Evolutionary conservation across 345 rosid species (phyloP).

Genomic region (Erodium maritimum): DNA sequence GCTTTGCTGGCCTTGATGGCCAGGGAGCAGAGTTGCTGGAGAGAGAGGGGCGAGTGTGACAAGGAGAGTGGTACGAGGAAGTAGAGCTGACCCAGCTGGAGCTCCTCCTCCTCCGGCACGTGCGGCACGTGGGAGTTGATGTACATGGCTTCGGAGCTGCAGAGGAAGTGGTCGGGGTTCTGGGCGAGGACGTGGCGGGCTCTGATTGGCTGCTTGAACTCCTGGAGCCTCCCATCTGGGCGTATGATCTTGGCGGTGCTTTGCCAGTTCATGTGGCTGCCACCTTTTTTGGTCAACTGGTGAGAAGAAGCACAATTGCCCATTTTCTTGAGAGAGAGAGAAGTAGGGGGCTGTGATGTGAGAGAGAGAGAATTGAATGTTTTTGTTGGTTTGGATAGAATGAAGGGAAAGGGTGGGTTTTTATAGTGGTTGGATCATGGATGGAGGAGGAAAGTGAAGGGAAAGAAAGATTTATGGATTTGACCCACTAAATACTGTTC

Average conservation of each 20-base stretch:
- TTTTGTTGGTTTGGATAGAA: too few species aligned
- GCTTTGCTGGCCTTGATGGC: slow-evolving; percentile 26
- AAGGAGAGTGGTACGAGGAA: slow-evolving; percentile 21
- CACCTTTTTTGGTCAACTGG: too few species aligned
- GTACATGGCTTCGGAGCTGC: slow-evolving; percentile 25
- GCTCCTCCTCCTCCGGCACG: slow-evolving; percentile 19
- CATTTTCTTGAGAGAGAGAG: slow-evolving; percentile 13
- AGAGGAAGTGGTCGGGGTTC: slow-evolving; percentile 21
- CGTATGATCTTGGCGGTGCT: slow-evolving; percentile 45
- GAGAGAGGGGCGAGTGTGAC: slow-evolving; percentile 13
- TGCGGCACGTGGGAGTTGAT: slow-evolving; percentile 16
- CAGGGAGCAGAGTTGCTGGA: slow-evolving; percentile 22
- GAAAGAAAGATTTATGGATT: too few species aligned
- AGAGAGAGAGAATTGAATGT: background rate
- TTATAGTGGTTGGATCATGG: too few species aligned
- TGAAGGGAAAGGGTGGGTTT: too few species aligned
- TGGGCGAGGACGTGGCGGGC: slow-evolving; percentile 13
- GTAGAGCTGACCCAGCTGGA: slow-evolving; percentile 27
- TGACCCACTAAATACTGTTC: too few species aligned
- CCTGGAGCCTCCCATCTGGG: slow-evolving; percentile 23
- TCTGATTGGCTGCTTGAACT: slow-evolving; percentile 13
- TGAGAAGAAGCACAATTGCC: slow-evolving; percentile 38
- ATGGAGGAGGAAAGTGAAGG: too few species aligned
- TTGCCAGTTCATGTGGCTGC: too few species aligned
- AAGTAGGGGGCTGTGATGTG: background rate